Conservation (phyloP, 164 flowering plant species). For the Sedum album region DNA sequence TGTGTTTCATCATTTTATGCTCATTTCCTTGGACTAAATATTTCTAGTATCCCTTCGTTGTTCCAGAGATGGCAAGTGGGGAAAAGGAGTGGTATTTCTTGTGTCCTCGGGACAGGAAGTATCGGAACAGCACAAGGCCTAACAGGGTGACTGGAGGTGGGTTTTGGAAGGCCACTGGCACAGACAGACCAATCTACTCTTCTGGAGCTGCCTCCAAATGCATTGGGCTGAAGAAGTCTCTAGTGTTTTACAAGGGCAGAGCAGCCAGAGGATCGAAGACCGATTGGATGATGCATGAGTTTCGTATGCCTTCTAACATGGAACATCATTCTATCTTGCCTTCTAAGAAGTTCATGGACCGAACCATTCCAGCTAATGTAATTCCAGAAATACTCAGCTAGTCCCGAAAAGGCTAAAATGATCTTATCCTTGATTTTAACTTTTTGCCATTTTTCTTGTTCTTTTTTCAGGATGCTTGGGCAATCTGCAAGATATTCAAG, state of each 20-base stretch:
- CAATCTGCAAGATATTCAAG: conserved; percentile 63
- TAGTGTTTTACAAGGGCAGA: conserved; percentile 64
- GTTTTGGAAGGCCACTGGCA: conserved; percentile 75
- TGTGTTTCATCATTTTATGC: background rate
- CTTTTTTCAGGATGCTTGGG: conserved; percentile 48
- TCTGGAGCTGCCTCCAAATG: conserved; percentile 28
- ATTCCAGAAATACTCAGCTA: background rate
- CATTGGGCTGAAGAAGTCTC: conserved; percentile 62
- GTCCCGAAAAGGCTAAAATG: background rate
- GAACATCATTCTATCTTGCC: conserved; percentile 15
- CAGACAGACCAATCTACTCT: conserved; percentile 58
- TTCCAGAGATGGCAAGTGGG: conserved; percentile 38
- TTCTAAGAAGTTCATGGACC: conserved; percentile 34
- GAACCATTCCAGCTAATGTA: conserved; percentile 37
- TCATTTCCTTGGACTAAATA: background rate
- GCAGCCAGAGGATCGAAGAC: conserved; percentile 65
- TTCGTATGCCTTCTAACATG: conserved; percentile 37
- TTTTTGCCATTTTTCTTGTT: background rate
- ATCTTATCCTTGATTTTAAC: background rate
- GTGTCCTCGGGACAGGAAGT: conserved; percentile 57
- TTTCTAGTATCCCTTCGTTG: background rate
- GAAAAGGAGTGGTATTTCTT: conserved; percentile 71
- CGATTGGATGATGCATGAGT: conserved; percentile 79
- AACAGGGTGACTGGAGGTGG: conserved; percentile 59
- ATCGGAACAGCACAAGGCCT: conserved; percentile 54